Conservation (phyloP, 805 yeast genomes). For the Ogataea paraovalis region DNA sequence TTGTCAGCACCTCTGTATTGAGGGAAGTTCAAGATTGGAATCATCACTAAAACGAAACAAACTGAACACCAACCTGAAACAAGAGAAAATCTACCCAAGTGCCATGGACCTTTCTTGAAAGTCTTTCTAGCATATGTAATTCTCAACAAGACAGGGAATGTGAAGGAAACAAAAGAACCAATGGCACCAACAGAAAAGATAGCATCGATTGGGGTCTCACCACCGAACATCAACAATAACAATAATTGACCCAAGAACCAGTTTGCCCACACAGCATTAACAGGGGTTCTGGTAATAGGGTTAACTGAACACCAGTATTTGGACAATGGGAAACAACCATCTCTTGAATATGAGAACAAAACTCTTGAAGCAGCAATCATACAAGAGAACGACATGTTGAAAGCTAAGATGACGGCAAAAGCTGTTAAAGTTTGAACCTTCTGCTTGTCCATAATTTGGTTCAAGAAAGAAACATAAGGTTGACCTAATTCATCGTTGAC, state of each 20-base stretch:
- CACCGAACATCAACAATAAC: constrained; percentile 57
- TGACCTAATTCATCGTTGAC: constrained; percentile 51
- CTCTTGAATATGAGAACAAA: constrained; percentile 62
- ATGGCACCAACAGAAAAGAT: constrained; percentile 71
- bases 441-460: constrained; percentile 42
- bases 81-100: constrained; percentile 47
- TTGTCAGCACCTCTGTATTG: constrained; percentile 33
- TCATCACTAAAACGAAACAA: constrained; percentile 50
- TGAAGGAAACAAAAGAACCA: constrained; percentile 60
- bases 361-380: constrained; percentile 64
- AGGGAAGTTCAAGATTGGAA: constrained; percentile 59
- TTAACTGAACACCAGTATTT: constrained; percentile 46
- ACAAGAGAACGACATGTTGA: constrained; percentile 49
- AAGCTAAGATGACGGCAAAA: constrained; percentile 39
- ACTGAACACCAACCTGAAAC: constrained; percentile 44
- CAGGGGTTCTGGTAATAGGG: constrained; percentile 52
- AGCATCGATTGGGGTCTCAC: constrained; percentile 61
- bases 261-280: constrained; percentile 59
- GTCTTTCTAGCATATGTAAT: constrained; percentile 48
- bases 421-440: constrained; percentile 40
- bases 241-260: constrained; percentile 50
- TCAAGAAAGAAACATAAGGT: constrained; percentile 52
- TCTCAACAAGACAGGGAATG: constrained; percentile 55
- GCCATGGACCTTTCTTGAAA: constrained; percentile 63
- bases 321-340: constrained; percentile 63